A percentile compares a stretch with the other conserved stretches of the same genome.
Evolutionary conservation across 257 asterid species (phyloP).

Genomic region (Salvia hispanica): DNA sequence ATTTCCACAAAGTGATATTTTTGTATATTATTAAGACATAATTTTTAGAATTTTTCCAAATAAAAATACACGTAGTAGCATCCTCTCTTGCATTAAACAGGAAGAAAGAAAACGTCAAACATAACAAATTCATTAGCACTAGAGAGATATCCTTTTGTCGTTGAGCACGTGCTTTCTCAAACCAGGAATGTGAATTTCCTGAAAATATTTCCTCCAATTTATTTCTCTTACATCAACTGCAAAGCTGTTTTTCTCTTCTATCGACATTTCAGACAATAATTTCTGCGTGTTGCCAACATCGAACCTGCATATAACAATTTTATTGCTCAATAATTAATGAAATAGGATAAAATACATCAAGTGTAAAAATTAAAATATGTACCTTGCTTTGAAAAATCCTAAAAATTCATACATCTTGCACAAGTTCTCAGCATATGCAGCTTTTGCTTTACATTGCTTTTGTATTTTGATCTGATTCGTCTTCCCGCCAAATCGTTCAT

Average conservation of each 20-base stretch:
- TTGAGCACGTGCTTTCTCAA: constrained; percentile 17
- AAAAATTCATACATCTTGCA: constrained; percentile 32
- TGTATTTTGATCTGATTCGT: neutral
- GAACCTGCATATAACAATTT: constrained; percentile 8
- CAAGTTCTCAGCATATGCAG: constrained; percentile 26
- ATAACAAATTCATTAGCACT: too few species aligned
- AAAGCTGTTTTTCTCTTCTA: constrained; percentile 16
- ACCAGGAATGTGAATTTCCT: neutral
- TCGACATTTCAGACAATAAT: constrained; percentile 26
- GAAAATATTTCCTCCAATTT: constrained; percentile 21
- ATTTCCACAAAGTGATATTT: too few species aligned
- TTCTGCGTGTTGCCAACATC: constrained; percentile 18
- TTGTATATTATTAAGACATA: too few species aligned
- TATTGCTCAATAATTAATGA: too few species aligned
- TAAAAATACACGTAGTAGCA: too few species aligned
- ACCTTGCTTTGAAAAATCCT: constrained; percentile 33
- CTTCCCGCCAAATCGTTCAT: neutral
- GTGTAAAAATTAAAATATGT: too few species aligned
- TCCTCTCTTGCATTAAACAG: too few species aligned
- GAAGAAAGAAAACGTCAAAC: too few species aligned
- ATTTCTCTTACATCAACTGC: constrained; percentile 13
- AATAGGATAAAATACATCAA: too few species aligned
- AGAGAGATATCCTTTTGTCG: neutral
- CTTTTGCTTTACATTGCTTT: constrained; percentile 17
- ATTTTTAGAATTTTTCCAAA: too few species aligned